Conservation (phyloP, 2,329 filamentous ascomycete species). For the Aspergillus sp. region DNA sequence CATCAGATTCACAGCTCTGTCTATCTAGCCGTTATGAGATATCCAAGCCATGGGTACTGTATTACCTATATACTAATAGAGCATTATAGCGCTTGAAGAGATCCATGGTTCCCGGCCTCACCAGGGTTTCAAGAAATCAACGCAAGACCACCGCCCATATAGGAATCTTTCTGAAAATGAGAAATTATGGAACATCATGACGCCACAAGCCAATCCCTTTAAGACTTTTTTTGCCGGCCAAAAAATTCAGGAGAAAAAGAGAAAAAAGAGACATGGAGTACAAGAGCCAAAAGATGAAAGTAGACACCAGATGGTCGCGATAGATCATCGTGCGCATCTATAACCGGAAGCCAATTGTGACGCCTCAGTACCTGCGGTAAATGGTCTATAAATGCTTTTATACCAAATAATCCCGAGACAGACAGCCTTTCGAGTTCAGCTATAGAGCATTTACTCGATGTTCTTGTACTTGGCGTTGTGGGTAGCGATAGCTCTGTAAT, state of each 20-base stretch:
- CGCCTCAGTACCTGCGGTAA: constrained; percentile 1
- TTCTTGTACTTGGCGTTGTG: constrained; percentile 70
- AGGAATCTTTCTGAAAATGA: constrained; percentile 4
- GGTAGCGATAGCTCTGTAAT: constrained; percentile 64
- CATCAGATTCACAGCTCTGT: too few species aligned
- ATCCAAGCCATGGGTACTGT: too few species aligned
- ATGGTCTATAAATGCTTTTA: constrained; percentile 10
- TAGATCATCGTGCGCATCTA: too few species aligned
- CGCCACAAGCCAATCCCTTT: constrained; percentile 5
- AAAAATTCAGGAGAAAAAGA: background rate
- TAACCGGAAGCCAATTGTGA: background rate
- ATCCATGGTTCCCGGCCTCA: too few species aligned
- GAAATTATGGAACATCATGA: constrained; percentile 4
- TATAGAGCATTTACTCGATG: constrained; percentile 25
- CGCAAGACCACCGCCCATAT: background rate
- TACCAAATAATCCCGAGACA: constrained; percentile 13
- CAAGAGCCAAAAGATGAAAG: too few species aligned
- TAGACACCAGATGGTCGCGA: too few species aligned
- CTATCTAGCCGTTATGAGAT: too few species aligned
- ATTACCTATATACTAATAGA: too few species aligned
- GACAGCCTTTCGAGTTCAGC: constrained; percentile 2
- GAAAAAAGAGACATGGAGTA: background rate
- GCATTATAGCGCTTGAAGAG: too few species aligned
- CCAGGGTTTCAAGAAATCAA: too few species aligned
- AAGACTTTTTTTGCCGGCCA: constrained; percentile 1